These are phyloP conservation scores for Tuber microsphaerosporum DNA, from an alignment of 495 filamentous ascomycete species.

Conservation along the genomic window DNA sequence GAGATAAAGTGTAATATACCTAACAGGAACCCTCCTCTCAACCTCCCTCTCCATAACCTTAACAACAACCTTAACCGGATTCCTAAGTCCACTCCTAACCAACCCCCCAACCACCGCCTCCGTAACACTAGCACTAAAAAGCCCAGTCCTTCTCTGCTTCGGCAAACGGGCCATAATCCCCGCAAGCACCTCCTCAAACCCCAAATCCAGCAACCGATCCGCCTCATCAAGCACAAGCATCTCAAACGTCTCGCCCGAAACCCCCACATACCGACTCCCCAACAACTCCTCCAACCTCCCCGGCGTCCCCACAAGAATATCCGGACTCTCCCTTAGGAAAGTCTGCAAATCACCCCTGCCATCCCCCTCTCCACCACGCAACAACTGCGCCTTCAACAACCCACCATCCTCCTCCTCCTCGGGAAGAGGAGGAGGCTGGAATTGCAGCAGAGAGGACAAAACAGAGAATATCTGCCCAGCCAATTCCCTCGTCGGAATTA, in stretches of 20 bases:
- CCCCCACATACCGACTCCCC: conserved; percentile 83
- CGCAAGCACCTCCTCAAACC: conserved; percentile 84
- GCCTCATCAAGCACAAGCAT: conserved; percentile 90
- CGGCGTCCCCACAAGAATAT: conserved; percentile 80
- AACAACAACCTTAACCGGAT: conserved; percentile 87
- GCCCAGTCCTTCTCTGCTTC: conserved; percentile 84
- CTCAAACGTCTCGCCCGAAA: conserved; percentile 79
- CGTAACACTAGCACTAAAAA: conserved; percentile 87
- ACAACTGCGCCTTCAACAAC: conserved; percentile 49
- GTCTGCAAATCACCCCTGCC: conserved; percentile 66
- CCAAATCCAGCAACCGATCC: conserved; percentile 85
- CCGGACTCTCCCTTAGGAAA: conserved; percentile 74
- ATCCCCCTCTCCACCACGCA: conserved; percentile 59
- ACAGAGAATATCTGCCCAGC: conserved; percentile 84
- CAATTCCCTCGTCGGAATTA: conserved; percentile 88
- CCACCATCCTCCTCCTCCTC: conserved; percentile 41
- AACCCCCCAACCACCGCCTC: conserved; percentile 81
- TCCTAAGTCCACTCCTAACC: conserved; percentile 82
- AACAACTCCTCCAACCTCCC: conserved; percentile 83
- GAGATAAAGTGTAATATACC: conserved; percentile 42
- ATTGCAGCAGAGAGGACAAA: conserved; percentile 65
- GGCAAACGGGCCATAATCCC: conserved; percentile 76
- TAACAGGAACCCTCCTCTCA: conserved; percentile 79
- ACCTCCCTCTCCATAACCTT: conserved; percentile 68
- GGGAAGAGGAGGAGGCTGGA: conserved; percentile 67